A percentile compares a stretch with the other conserved stretches of the same genome.
Evolutionary conservation across 1,139 yeast species (phyloP).

Genomic region (Eremothecium coryli): DNA sequence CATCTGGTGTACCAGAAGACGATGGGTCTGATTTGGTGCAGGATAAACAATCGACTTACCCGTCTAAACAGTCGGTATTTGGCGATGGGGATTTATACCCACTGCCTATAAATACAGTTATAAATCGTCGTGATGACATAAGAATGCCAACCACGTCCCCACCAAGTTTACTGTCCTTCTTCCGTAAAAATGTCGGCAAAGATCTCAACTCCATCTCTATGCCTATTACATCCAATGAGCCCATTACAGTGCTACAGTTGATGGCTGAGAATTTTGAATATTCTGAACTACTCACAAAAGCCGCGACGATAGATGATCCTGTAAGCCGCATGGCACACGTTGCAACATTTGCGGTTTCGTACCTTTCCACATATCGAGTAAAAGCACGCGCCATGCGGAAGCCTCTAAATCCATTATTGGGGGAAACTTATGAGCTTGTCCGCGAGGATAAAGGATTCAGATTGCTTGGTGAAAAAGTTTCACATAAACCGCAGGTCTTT

Average conservation of each 20-base stretch:
- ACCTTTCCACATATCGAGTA: constrained; percentile 58
- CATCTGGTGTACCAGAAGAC: constrained; percentile 17
- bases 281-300: constrained; percentile 53
- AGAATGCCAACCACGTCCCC: constrained; percentile 57
- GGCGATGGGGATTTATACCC: constrained; percentile 45
- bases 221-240: constrained; percentile 95
- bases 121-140: constrained; percentile 54
- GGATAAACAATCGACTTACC: background rate
- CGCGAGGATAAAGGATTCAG: constrained; percentile 68
- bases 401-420: constrained; percentile 85
- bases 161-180: constrained; percentile 68
- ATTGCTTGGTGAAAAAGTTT: constrained; percentile 66
- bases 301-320: constrained; percentile 42
- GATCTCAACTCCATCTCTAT: constrained; percentile 78
- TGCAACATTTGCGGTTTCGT: constrained; percentile 76
- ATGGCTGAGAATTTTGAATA: constrained; percentile 76
- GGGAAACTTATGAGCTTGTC: constrained; percentile 79
- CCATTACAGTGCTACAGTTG: constrained; percentile 70
- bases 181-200: constrained; percentile 87
- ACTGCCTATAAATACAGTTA: constrained; percentile 39
- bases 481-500: constrained; percentile 74
- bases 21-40: constrained; percentile 1
- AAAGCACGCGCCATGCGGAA: constrained; percentile 73
- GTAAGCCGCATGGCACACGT: constrained; percentile 53
- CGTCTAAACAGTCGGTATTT: background rate